Percentiles rank a stretch among this genome's conserved stretches.
Evolutionary conservation across 805 yeast genomes (phyloP).

Genomic region (Maudiozyma bulderi): DNA sequence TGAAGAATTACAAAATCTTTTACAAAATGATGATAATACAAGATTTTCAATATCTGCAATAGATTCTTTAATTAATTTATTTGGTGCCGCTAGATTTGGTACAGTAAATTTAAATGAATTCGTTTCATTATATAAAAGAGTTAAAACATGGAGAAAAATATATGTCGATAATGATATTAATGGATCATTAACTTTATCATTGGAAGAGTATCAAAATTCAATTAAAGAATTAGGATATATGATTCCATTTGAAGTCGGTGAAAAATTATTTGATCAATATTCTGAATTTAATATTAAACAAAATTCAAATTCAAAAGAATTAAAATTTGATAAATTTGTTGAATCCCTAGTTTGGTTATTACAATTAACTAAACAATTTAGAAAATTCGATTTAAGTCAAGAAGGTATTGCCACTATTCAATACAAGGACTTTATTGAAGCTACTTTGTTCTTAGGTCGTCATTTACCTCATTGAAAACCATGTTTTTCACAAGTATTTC

Average conservation of each 20-base stretch:
- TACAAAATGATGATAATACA: conserved; percentile 29
- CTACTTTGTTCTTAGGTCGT: conserved; percentile 33
- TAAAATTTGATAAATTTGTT: conserved; percentile 74
- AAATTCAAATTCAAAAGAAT: conserved; percentile 25
- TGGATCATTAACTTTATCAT: conserved; percentile 25
- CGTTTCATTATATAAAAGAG: conserved; percentile 25
- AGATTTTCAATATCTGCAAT: conserved; percentile 28
- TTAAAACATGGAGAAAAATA: conserved; percentile 29
- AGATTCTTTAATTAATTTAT: conserved; percentile 28
- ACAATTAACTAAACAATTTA: conserved; percentile 68
- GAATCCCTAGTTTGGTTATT: conserved; percentile 71
- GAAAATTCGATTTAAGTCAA: conserved; percentile 63
- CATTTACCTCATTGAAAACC: conserved; percentile 21
- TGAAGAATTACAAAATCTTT: conserved; percentile 26
- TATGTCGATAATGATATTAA: conserved; percentile 30
- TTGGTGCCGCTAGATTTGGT: conserved; percentile 30
- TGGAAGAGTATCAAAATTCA: conserved; percentile 27
- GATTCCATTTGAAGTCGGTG: conserved; percentile 28
- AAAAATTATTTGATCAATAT: conserved; percentile 29
- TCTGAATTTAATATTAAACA: conserved; percentile 24
- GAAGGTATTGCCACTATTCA: conserved; percentile 63
- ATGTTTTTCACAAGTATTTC: background rate
- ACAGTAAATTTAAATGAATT: conserved; percentile 27
- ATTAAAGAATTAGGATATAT: conserved; percentile 28
- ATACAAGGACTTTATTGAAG: conserved; percentile 57